Conservation (phyloP, 2,329 filamentous ascomycete species). For the Paradendryphiella salina region DNA sequence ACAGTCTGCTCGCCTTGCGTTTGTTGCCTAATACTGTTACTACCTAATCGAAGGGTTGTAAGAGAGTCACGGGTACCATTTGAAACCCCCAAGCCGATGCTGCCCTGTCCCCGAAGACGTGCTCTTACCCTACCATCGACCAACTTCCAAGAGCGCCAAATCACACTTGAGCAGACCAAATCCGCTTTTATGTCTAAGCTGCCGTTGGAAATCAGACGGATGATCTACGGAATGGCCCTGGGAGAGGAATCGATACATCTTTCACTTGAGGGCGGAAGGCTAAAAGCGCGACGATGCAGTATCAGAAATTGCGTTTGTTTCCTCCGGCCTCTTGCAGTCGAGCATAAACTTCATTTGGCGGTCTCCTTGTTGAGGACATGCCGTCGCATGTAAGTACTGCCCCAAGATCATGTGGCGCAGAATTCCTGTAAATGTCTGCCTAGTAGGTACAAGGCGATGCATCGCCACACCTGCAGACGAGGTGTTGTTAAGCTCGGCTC, state of each 20-base stretch:
- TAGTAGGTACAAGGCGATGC: background rate
- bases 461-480: background rate
- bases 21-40: constrained; percentile 16
- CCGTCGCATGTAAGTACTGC: constrained; percentile 24
- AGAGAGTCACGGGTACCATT: background rate
- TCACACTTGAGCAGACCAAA: constrained; percentile 18
- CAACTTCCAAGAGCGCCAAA: constrained; percentile 13
- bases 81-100: constrained; percentile 9
- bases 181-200: constrained; percentile 26
- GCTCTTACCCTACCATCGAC: constrained; percentile 17
- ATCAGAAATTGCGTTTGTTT: constrained; percentile 1
- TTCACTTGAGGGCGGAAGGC: constrained; percentile 9
- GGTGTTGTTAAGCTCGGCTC: background rate
- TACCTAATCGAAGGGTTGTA: constrained; percentile 5
- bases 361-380: constrained; percentile 24
- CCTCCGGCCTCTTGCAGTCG: background rate
- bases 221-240: constrained; percentile 23
- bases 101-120: constrained; percentile 23
- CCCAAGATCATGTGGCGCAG: background rate
- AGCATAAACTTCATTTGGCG: constrained; percentile 7
- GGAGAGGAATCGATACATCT: constrained; percentile 20
- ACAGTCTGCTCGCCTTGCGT: constrained; percentile 24
- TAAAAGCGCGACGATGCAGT: constrained; percentile 12
- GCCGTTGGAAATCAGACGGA: constrained; percentile 26
- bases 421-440: background rate